Base-by-base conservation (phyloP, 2,329 filamentous ascomycete species). In the Trematosphaeria pertusa region DNA sequence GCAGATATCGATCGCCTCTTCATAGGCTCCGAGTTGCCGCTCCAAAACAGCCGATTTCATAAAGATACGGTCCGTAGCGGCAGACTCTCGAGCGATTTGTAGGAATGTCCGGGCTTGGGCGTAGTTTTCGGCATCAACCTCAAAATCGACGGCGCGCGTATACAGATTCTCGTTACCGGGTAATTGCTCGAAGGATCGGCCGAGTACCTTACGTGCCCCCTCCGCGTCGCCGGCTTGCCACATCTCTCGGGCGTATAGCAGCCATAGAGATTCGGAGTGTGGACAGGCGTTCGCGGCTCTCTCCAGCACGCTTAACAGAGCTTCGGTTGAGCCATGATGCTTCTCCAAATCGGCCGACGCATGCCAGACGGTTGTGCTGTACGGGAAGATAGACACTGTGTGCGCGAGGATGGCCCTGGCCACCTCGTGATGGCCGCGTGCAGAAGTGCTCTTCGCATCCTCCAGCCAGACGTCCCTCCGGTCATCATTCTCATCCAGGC, bases 131-230 rank as follows among this genome's bases (percentile, higher is more conserved):
- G 91, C 93, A 64, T 97, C 92, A 1, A 94, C 91, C 73, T 99
- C 94, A 21, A 99, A 84, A 71, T 97, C 96, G 56, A 99, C 94
- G 35, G 94, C 94, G 12, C 92, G 89, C 37, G 97, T 86, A 88
- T 94, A 99, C 57, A 99, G 97, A 69, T 97, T 91, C 72, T 99
- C 94, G 74, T 96, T 97, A 71, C 95, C 92, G 1, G 91, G 91
- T 62, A 97, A 95, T 69, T 96, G 90, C 60, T 93, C 87, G 79
- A 99, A 99, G 4, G 93, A 94, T 54, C 87, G 85, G 20, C 86
- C 93, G 12, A 99, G 83, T 1, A 97, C 91, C 52, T 86, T 81
- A 45, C 94, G 84, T 10, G 94, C 92, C 52, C 90, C 90, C 67
- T 96, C 87, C 34, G 96, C 86, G 62, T 96, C 87, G 38, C 91